Evolutionary conservation across 805 yeast genomes (phyloP).

Genomic region (Cyberlindnera americana): DNA sequence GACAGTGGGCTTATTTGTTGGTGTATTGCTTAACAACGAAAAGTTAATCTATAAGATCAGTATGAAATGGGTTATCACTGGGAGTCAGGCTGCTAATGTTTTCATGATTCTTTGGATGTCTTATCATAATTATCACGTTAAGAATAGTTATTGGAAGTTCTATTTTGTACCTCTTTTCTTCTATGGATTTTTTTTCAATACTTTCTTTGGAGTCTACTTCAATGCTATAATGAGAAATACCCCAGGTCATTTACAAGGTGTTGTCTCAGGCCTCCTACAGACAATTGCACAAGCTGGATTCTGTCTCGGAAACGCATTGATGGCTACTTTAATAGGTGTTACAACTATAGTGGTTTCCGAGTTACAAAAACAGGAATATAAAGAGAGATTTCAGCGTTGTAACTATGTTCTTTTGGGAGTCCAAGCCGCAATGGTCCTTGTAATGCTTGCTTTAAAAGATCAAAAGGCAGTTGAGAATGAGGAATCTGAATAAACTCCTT

Average conservation of each 20-base stretch:
- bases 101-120: constrained; percentile 6
- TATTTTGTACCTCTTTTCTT: background rate
- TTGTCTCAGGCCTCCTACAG: background rate
- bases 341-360: no score
- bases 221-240: background rate
- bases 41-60: constrained; percentile 8
- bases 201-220: background rate
- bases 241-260: background rate
- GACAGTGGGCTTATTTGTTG: constrained; percentile 30
- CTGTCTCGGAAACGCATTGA: constrained; percentile 28
- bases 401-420: constrained; percentile 7
- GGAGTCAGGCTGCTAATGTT: constrained; percentile 16
- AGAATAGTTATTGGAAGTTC: background rate
- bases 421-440: no score
- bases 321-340: constrained; percentile 27
- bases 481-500: no score
- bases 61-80: constrained; percentile 14
- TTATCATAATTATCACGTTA: background rate
- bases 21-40: constrained; percentile 27
- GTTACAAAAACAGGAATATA: background rate
- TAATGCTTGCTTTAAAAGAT: no score
- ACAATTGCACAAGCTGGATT: constrained; percentile 5
- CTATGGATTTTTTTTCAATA: background rate
- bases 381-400: background rate
- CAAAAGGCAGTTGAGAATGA: no score